Evolutionary conservation across 495 filamentous ascomycete species (phyloP).

Genomic region (Penicillium ucsense): DNA sequence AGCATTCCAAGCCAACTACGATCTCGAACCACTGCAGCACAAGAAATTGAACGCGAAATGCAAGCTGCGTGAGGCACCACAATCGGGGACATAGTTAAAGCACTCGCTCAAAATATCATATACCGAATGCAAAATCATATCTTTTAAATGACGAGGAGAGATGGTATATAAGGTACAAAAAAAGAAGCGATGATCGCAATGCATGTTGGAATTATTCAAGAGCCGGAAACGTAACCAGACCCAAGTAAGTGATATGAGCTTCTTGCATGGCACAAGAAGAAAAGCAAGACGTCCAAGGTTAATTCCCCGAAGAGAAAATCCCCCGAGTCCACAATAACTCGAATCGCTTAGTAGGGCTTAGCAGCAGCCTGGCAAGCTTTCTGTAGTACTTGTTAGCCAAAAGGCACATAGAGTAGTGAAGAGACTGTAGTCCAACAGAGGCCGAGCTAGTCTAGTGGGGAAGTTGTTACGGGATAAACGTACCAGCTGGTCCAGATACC

Average conservation of each 20-base stretch:
- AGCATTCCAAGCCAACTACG: too few relatives aligned
- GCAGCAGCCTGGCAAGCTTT: conserved; percentile 93
- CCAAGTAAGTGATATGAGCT: not conserved
- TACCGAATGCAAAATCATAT: conserved; percentile 7
- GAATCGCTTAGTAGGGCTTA: conserved; percentile 59
- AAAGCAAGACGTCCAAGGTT: too few relatives aligned
- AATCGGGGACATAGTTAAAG: too few relatives aligned
- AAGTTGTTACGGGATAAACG: conserved; percentile 3
- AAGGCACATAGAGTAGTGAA: too few relatives aligned
- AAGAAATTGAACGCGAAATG: too few relatives aligned
- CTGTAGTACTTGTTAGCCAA: conserved; percentile 30
- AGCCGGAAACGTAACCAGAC: not conserved
- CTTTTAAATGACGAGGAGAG: conserved; percentile 15
- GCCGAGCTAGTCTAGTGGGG: too few relatives aligned
- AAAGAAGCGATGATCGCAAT: conserved; percentile 15
- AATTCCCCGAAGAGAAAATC: too few relatives aligned
- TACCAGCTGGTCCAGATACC: conserved; percentile 94
- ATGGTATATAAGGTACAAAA: conserved; percentile 21
- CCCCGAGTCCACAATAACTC: too few relatives aligned
- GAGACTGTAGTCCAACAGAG: too few relatives aligned
- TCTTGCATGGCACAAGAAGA: too few relatives aligned
- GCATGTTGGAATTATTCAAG: conserved; percentile 8
- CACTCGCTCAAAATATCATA: not conserved
- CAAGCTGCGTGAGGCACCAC: too few relatives aligned
- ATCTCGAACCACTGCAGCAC: too few relatives aligned